Conservation (phyloP, 495 filamentous ascomycete species). For the Baudoinia panamericana region DNA sequence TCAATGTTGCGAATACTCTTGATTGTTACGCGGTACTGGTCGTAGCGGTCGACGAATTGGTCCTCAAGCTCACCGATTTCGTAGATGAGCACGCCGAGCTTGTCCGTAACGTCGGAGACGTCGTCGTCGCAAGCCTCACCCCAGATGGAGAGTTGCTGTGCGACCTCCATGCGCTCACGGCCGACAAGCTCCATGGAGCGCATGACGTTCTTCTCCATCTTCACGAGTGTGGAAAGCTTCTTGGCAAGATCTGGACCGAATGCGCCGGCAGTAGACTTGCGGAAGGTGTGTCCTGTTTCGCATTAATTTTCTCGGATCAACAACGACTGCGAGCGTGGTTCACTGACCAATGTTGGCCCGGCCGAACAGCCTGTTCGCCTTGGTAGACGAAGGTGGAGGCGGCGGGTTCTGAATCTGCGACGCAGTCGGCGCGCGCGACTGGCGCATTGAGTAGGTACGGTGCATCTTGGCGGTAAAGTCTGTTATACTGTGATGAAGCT, state of each 20-base stretch:
- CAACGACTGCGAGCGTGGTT: neutral
- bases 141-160: constrained; percentile 98
- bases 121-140: constrained; percentile 94
- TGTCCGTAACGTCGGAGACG: constrained; percentile 97
- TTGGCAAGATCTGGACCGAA: constrained; percentile 94
- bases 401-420: constrained; percentile 85
- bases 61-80: constrained; percentile 98
- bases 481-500: too few relatives aligned
- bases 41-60: constrained; percentile 93
- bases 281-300: constrained; percentile 74
- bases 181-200: constrained; percentile 91
- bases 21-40: constrained; percentile 97
- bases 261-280: constrained; percentile 66
- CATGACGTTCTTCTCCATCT: constrained; percentile 99
- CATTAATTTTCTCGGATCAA: constrained; percentile 8
- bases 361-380: constrained; percentile 78
- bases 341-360: constrained; percentile 68
- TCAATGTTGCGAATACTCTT: constrained; percentile 99
- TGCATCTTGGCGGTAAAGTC: constrained; percentile 50
- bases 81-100: constrained; percentile 93
- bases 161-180: constrained; percentile 93
- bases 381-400: constrained; percentile 80
- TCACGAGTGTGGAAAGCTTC: constrained; percentile 93
- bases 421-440: constrained; percentile 82
- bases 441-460: constrained; percentile 97